Evolutionary conservation across 805 yeast genomes (phyloP).

Genomic region (Spathaspora girioi): DNA sequence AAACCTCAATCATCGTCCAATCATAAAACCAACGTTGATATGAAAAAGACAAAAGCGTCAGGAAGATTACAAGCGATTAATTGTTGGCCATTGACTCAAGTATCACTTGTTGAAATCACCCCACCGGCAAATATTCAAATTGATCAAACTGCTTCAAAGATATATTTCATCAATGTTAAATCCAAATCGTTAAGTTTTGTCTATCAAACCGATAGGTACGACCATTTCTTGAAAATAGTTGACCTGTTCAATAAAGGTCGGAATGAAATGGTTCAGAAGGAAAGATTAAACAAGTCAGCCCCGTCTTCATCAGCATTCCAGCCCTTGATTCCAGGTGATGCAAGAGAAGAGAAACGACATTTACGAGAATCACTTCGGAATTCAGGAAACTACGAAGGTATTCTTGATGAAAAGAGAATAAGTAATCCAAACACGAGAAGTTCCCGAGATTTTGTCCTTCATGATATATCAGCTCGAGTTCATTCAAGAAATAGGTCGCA

Average conservation of each 20-base stretch:
- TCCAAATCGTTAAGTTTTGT: constrained; percentile 49
- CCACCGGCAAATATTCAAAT: constrained; percentile 16
- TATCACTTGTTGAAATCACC: constrained; percentile 41
- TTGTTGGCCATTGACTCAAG: constrained; percentile 73
- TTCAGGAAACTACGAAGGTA: constrained; percentile 40
- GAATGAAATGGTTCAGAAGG: constrained; percentile 41
- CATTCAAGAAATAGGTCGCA: constrained; percentile 56
- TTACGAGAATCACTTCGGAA: constrained; percentile 45
- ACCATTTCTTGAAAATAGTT: constrained; percentile 52
- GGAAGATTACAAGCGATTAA: constrained; percentile 60
- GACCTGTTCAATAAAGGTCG: constrained; percentile 59
- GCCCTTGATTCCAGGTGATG: constrained; percentile 8
- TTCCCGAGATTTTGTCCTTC: constrained; percentile 43
- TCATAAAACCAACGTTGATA: constrained; percentile 19
- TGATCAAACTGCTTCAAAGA: constrained; percentile 17
- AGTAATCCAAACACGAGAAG: constrained; percentile 22
- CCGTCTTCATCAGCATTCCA: constrained; percentile 3
- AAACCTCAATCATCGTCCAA: constrained; percentile 20
- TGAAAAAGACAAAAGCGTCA: constrained; percentile 20
- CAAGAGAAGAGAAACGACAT: constrained; percentile 35
- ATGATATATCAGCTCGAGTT: constrained; percentile 57
- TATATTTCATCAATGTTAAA: constrained; percentile 44
- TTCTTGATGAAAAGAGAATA: constrained; percentile 25
- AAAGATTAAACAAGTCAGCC: constrained; percentile 20
- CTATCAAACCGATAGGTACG: constrained; percentile 58